Percentiles rank a stretch among this genome's conserved stretches.
phyloP scores from a whole-genome alignment of 768 basidiomycete species.

The Suillus clintonianus region DNA sequence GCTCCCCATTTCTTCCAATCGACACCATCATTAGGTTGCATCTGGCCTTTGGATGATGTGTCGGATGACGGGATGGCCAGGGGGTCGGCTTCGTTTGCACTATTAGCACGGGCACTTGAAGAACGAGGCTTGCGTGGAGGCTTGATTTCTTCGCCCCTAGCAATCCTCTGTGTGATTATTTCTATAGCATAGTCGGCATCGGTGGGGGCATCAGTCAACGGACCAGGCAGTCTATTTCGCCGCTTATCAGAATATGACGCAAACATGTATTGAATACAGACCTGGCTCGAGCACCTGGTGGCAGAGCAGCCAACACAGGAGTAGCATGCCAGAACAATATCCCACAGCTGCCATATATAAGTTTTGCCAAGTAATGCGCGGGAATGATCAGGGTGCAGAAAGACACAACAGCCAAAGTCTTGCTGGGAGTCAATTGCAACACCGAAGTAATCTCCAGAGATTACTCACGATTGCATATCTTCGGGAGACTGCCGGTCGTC shows the following conservation, averaged over 20 bases:
- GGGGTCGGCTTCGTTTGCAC: slow-evolving; percentile 11
- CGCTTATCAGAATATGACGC: not conserved
- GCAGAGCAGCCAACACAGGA: slow-evolving; percentile 56
- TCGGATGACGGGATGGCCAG: not conserved
- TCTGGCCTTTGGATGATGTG: not conserved
- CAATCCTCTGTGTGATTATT: slow-evolving; percentile 60
- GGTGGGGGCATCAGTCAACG: slow-evolving; percentile 57
- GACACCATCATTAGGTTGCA: slow-evolving; percentile 24
- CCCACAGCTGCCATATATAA: slow-evolving; percentile 47
- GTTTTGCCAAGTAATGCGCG: slow-evolving; percentile 50
- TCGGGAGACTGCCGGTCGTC: slow-evolving; percentile 50
- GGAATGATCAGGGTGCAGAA: slow-evolving; percentile 49
- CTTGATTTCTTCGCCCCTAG: slow-evolving; percentile 51
- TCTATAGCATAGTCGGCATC: slow-evolving; percentile 75
- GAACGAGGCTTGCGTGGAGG: slow-evolving; percentile 30
- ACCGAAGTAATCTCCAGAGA: not conserved
- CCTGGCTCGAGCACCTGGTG: slow-evolving; percentile 49
- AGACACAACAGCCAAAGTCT: slow-evolving; percentile 40
- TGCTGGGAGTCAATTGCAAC: slow-evolving; percentile 11
- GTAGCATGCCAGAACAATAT: slow-evolving; percentile 63
- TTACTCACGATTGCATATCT: slow-evolving; percentile 49
- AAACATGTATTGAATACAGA: slow-evolving; percentile 22
- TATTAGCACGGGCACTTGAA: slow-evolving; percentile 16
- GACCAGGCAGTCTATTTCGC: slow-evolving; percentile 44
- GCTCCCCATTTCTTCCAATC: slow-evolving; percentile 63